Evolutionary conservation across 495 filamentous ascomycete genomes (phyloP).

Genomic region (Hyaloscypha hepaticicola): DNA sequence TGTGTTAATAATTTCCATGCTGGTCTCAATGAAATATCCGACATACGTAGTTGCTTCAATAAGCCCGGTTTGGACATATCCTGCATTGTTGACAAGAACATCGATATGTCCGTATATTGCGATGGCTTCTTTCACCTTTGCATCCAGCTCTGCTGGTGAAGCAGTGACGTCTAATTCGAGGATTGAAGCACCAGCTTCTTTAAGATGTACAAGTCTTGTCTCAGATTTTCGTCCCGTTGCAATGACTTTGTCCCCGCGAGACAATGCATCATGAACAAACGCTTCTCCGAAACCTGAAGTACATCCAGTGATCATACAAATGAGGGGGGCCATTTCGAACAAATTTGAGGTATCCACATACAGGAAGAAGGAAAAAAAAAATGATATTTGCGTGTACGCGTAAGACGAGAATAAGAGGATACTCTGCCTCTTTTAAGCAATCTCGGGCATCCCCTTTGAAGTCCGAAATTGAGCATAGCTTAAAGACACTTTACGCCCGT

Average conservation of each 20-base stretch:
- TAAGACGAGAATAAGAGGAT: too few species aligned
- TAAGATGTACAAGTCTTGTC: constrained; percentile 41
- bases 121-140: neutral
- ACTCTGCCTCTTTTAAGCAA: too few species aligned
- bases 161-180: neutral
- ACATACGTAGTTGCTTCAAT: neutral
- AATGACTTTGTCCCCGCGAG: constrained; percentile 54
- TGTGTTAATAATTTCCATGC: neutral
- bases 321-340: constrained; percentile 32
- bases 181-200: constrained; percentile 41
- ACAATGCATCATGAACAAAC: constrained; percentile 42
- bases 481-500: too few species aligned
- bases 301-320: constrained; percentile 46
- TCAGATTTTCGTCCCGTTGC: constrained; percentile 51
- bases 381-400: too few species aligned
- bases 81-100: neutral
- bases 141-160: neutral
- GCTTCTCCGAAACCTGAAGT: constrained; percentile 48
- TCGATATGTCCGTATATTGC: neutral
- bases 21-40: neutral
- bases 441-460: too few species aligned
- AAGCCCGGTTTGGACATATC: neutral
- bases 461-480: too few species aligned
- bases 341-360: too few species aligned
- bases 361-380: too few species aligned